Conservation (phyloP, 176 grass and related monocot genomes). For the Bonia amplexicaulis region DNA sequence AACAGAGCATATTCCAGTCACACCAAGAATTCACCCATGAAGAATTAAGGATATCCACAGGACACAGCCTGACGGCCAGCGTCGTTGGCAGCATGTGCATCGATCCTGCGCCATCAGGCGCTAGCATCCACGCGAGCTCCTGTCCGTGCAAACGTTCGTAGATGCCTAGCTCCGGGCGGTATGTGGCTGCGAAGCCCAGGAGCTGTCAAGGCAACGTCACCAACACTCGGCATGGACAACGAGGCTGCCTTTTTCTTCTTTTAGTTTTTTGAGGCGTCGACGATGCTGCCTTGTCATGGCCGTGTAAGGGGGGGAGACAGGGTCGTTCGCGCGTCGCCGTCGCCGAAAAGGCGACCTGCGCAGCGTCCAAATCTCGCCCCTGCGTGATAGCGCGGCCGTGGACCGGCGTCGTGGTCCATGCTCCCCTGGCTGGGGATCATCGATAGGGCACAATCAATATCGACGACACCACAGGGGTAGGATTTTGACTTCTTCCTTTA, state of each 20-base stretch:
- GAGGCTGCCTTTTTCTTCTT: not conserved
- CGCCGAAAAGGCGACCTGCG: conserved; percentile 2
- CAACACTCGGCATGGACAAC: not conserved
- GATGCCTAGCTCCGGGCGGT: not conserved
- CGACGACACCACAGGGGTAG: not conserved
- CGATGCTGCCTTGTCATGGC: too few relatives aligned
- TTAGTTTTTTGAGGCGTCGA: not conserved
- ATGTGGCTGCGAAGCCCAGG: not conserved
- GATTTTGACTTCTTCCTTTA: too few relatives aligned
- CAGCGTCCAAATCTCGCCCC: not conserved
- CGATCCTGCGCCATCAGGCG: not conserved
- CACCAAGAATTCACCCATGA: not conserved
- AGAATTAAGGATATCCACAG: conserved; percentile 4
- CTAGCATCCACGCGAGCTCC: not conserved
- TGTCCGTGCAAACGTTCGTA: not conserved
- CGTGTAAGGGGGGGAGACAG: not conserved
- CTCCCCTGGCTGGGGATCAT: not conserved
- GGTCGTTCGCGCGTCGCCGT: conserved; percentile 34
- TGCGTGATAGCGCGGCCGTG: not conserved
- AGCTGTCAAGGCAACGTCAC: not conserved
- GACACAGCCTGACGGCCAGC: not conserved
- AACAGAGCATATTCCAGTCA: not conserved
- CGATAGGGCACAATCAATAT: not conserved
- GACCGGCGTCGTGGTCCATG: not conserved
- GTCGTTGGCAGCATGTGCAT: not conserved